Evolutionary conservation across 2,329 filamentous ascomycete genomes (phyloP), one percentile per base, ranked within the genome.

Genomic region (Botrytis cinerea): DNA sequence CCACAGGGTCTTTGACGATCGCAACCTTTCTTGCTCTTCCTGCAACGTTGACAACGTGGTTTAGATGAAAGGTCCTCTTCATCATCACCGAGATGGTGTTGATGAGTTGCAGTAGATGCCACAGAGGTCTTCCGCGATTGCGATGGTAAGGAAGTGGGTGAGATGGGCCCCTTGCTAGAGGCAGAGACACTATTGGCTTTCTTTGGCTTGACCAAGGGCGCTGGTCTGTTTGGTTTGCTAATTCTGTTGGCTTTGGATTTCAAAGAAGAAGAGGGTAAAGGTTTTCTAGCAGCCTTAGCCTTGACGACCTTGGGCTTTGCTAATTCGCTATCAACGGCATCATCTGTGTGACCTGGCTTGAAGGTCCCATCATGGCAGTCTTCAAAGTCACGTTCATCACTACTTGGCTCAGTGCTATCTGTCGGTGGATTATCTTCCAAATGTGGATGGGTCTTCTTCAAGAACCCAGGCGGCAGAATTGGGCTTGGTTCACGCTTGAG

Each of bases 21-120:
- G 81, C 96, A 99, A 20, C 96, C 96, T 85, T 99, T 99, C 87
- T 99, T 99, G 85, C 95, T 98, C 89, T 99, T 99, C 80, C 96
- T 92, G 87, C 96, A 99, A 74, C 96, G 92, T 83, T 99, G 96
- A 86, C 96, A 99, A 76, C 96, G 94, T 73, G 96, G 96, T 84
- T 98, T 98, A 77, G 92, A 95, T 0, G 95, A 98, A 32, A 98
- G 85, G 73, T 98, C 95, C 77, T 98, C 95, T 77, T 97, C 93
- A 77, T 94, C 93, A 46, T 86, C 85, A 66, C 86, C 88, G 59
- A 89, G 83, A 75, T 87, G 87, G 76, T 89, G 85, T 78, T 90
- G 88, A 80, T 90, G 89, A 80, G 88, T 90, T 80, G 90, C 82
- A 18, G 86, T 85, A 22, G 93, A 94, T 18, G 90, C 87, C 73